phyloP scores from a whole-genome alignment of 768 basidiomycete genomes.

The Termitomyces sp. region DNA sequence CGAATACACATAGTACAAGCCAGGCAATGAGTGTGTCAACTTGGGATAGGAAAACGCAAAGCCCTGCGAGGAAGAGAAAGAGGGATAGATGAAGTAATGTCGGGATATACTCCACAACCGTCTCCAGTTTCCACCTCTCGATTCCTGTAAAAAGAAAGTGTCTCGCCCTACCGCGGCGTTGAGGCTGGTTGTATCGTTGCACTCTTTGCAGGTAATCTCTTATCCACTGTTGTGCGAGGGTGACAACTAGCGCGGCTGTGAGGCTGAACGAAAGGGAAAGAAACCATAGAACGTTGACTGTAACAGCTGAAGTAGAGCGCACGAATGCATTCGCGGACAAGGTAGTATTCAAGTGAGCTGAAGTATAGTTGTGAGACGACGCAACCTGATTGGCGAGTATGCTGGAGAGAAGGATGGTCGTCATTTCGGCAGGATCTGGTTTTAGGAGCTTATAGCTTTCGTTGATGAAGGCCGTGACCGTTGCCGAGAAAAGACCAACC shows the following conservation, averaged over 20 bases:
- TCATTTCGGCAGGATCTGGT: constrained; percentile 28
- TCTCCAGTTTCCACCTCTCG: constrained; percentile 6
- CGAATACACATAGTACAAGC: not conserved
- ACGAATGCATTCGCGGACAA: constrained; percentile 7
- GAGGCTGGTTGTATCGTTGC: not conserved
- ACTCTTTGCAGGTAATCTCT: constrained; percentile 6
- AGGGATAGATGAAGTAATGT: constrained; percentile 9
- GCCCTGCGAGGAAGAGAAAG: constrained; percentile 10
- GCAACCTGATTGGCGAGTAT: constrained; percentile 14
- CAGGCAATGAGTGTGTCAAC: constrained; percentile 1
- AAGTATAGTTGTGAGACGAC: constrained; percentile 3
- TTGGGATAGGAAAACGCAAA: constrained; percentile 5
- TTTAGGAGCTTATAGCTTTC: constrained; percentile 32
- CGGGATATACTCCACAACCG: constrained; percentile 7
- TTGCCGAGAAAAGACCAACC: constrained; percentile 44
- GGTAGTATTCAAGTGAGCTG: not conserved
- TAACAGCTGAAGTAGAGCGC: constrained; percentile 19
- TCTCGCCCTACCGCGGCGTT: constrained; percentile 5
- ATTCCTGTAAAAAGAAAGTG: constrained; percentile 2
- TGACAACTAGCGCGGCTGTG: constrained; percentile 27
- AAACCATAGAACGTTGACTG: constrained; percentile 31
- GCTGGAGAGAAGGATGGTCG: constrained; percentile 24
- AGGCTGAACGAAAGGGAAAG: constrained; percentile 27
- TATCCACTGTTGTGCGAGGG: constrained; percentile 14
- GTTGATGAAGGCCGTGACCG: constrained; percentile 37